A percentile compares a stretch with the other conserved stretches of the same genome.
Evolutionary conservation across 805 yeast species (phyloP).

Genomic region (Sugiyamaella floridensis): DNA sequence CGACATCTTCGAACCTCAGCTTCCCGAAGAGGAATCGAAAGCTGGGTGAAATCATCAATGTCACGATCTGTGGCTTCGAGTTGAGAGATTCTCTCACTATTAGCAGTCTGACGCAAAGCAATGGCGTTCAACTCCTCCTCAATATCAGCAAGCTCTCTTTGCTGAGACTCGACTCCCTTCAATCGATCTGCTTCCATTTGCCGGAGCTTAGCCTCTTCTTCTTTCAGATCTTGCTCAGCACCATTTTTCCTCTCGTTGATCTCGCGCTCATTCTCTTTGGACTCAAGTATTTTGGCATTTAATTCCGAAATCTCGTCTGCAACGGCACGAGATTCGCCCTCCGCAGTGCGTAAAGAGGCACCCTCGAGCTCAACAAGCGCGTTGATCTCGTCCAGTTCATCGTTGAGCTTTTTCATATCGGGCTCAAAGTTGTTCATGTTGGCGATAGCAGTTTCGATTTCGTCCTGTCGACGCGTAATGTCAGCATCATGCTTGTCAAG

Average conservation of each 20-base stretch:
- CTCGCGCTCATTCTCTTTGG: not conserved
- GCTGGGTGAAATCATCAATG: not conserved
- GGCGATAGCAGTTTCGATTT: not conserved
- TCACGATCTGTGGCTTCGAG: not conserved
- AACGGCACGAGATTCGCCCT: not conserved
- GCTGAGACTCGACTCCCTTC: not conserved
- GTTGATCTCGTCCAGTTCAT: not conserved
- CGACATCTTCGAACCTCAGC: not conserved
- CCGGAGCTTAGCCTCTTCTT: not conserved
- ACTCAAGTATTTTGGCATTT: not conserved
- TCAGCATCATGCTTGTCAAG: not conserved
- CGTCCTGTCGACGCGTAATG: not conserved
- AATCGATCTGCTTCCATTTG: not conserved
- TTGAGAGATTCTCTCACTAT: not conserved
- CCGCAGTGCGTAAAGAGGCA: not conserved
- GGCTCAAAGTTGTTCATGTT: not conserved
- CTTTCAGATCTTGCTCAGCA: not conserved
- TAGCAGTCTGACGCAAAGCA: not conserved
- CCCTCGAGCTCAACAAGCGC: not conserved
- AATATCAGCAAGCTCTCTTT: not conserved
- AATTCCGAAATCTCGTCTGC: not conserved
- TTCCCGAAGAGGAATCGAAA: not conserved
- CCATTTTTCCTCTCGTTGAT: not conserved
- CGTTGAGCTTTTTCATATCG: constrained; percentile 1
- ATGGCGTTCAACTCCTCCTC: not conserved